phyloP scores from a whole-genome alignment of 306 rosid species.

The Carpinus fangiana region DNA sequence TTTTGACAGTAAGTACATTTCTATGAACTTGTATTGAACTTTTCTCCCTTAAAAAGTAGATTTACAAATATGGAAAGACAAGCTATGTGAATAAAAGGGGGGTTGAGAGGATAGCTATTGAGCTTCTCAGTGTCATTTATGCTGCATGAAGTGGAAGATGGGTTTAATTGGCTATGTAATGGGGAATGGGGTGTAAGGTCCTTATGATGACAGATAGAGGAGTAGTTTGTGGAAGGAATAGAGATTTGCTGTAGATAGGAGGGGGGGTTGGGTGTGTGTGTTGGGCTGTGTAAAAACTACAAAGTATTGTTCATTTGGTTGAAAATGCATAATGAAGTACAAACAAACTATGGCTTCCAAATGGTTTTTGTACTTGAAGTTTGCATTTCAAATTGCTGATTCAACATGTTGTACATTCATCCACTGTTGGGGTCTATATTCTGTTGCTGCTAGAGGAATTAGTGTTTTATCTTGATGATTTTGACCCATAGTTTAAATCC shows the following conservation, averaged over 20 bases:
- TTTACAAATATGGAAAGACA: neutral
- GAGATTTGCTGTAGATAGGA: too few relatives aligned
- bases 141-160: too few relatives aligned
- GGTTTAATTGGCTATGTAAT: too few relatives aligned
- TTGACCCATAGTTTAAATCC: neutral
- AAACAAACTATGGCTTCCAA: neutral
- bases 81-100: neutral
- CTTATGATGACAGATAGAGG: too few relatives aligned
- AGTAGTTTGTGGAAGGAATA: too few relatives aligned
- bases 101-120: neutral
- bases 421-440: neutral
- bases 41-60: neutral
- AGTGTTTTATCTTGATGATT: neutral
- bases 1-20: slow-evolving; percentile 66
- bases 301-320: neutral
- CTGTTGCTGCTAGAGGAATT: neutral
- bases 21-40: slow-evolving; percentile 22
- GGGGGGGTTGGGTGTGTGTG: neutral
- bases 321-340: neutral
- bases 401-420: neutral
- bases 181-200: too few relatives aligned
- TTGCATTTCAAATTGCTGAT: neutral
- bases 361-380: neutral
- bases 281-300: neutral
- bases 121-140: too few relatives aligned